A percentile compares a stretch with the other conserved stretches of the same genome.
Evolutionary conservation across 345 rosid species (phyloP).

Genomic region (Murraya paniculata): DNA sequence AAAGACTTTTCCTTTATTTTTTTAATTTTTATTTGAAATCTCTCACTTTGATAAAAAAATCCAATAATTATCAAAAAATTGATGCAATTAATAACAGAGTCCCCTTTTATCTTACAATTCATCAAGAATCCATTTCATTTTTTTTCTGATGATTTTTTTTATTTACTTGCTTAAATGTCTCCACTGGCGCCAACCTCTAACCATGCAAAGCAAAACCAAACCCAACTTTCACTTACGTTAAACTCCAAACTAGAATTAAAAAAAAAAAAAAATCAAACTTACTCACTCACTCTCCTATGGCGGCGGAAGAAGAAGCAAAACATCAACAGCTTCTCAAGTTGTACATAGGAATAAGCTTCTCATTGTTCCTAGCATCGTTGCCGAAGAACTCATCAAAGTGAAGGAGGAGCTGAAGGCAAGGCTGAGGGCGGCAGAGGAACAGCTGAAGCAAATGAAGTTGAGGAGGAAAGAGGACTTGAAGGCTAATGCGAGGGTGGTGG

Average conservation of each 20-base stretch:
- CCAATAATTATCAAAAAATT: too few species aligned
- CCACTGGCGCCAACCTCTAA: neutral
- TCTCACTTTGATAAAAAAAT: too few species aligned
- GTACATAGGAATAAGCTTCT: conserved; percentile 71
- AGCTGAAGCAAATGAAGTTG: conserved; percentile 74
- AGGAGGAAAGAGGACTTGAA: conserved; percentile 89
- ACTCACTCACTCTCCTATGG: conserved; percentile 5
- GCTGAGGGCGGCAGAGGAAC: conserved; percentile 69
- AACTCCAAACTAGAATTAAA: neutral
- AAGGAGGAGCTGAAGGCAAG: conserved; percentile 43
- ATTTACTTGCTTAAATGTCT: too few species aligned
- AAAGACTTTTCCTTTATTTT: too few species aligned
- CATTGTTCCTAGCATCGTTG: conserved; percentile 61
- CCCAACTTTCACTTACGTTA: neutral
- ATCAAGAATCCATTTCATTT: too few species aligned
- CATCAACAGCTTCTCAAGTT: conserved; percentile 41
- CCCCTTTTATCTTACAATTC: too few species aligned
- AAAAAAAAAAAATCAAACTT: neutral
- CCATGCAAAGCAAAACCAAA: neutral
- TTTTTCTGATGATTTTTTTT: too few species aligned
- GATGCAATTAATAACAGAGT: too few species aligned
- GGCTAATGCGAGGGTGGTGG: conserved; percentile 91
- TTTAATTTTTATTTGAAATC: neutral
- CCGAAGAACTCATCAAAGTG: conserved; percentile 51
- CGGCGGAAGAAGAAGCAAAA: conserved; percentile 30